phyloP scores from a whole-genome alignment of 495 filamentous ascomycete species.

The Daldinia childiae region DNA sequence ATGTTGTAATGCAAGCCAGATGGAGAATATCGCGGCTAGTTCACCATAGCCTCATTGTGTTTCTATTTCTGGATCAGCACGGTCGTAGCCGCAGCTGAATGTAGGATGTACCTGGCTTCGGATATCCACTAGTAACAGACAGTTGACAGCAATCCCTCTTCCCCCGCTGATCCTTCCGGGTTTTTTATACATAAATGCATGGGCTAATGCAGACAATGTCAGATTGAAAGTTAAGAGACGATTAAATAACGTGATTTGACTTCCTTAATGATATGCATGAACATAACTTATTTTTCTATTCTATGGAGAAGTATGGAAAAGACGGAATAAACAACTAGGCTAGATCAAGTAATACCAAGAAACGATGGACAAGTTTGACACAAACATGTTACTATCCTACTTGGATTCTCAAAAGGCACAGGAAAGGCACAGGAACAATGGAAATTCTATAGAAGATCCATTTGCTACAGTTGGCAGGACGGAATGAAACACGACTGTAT shows the following conservation, averaged over 20 bases:
- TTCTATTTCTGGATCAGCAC: conserved; percentile 41
- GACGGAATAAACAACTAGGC: not conserved
- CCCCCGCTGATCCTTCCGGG: conserved; percentile 17
- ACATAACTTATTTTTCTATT: not conserved
- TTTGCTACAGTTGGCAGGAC: conserved; percentile 9
- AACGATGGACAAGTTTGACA: not conserved
- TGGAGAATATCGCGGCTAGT: conserved; percentile 10
- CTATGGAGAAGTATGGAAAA: no score
- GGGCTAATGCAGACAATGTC: not conserved
- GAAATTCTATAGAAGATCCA: conserved; percentile 1
- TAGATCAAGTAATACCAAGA: not conserved
- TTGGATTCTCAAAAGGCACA: not conserved
- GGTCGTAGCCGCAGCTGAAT: conserved; percentile 21
- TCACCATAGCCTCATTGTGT: conserved; percentile 41
- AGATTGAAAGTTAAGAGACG: not conserved
- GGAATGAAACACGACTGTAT: conserved; percentile 30
- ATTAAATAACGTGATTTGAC: not conserved
- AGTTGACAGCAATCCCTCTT: not conserved
- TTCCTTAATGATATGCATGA: not conserved
- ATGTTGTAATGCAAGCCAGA: not conserved
- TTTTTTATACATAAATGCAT: not conserved
- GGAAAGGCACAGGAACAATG: not conserved
- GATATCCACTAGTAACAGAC: not conserved
- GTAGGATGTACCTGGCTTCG: conserved; percentile 13
- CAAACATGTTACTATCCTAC: not conserved